These are phyloP conservation scores for Arachnomyces sp. DNA, from an alignment of 2,329 filamentous ascomycete species.

Conservation along the genomic window DNA sequence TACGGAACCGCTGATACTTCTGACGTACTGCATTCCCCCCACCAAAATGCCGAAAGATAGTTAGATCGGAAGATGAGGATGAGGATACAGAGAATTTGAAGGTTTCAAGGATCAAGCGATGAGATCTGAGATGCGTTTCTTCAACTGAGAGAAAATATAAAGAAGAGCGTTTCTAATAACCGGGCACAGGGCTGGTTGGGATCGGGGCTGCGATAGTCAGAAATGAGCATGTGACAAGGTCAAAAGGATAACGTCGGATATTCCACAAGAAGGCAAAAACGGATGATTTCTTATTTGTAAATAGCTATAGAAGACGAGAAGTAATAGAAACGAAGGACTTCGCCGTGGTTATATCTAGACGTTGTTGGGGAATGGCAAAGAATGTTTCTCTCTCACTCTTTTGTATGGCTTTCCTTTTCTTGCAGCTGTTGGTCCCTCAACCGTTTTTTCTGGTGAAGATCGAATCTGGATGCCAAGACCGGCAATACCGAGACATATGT, in stretches of 20 bases:
- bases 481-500: conserved; percentile 24
- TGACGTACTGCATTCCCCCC: conserved; percentile 85
- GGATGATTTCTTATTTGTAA: no score
- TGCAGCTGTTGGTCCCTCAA: neutral
- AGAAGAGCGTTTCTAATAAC: neutral
- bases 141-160: neutral
- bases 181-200: neutral
- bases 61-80: conserved; percentile 8
- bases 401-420: neutral
- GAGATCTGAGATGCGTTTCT: neutral
- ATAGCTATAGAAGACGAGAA: no score
- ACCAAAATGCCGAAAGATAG: conserved; percentile 12
- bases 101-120: conserved; percentile 4
- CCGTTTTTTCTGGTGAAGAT: conserved; percentile 2
- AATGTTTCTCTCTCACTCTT: neutral
- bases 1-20: conserved; percentile 88
- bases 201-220: neutral
- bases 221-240: conserved; percentile 7
- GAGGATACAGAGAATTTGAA: conserved; percentile 7
- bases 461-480: conserved; percentile 4
- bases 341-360: no score
- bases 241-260: conserved; percentile 5
- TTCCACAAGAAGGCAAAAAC: neutral
- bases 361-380: no score
- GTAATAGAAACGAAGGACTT: no score